A percentile compares a stretch with the other conserved stretches of the same genome.
Evolutionary conservation across 2,329 filamentous ascomycete genomes (phyloP).

Genomic region (Endothia cerciana): DNA sequence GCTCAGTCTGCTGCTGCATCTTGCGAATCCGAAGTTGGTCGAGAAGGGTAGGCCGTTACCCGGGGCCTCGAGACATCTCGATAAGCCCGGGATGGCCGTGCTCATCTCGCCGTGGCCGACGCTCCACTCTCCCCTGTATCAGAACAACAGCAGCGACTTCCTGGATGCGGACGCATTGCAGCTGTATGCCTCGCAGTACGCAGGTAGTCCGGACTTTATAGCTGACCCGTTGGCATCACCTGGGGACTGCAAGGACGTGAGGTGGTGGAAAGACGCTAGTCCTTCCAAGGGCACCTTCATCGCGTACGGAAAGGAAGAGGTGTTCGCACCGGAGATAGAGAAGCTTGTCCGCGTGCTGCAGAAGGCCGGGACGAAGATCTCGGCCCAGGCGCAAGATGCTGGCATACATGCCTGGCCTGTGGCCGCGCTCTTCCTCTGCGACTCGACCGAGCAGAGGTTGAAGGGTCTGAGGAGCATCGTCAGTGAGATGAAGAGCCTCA

Average conservation of each 20-base stretch:
- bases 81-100: constrained; percentile 62
- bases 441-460: constrained; percentile 51
- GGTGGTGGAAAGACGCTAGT: constrained; percentile 68
- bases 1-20: constrained; percentile 71
- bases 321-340: constrained; percentile 73
- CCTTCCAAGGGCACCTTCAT: constrained; percentile 71
- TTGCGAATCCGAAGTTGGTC: constrained; percentile 47
- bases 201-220: constrained; percentile 51
- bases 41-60: constrained; percentile 27
- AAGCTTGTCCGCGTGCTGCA: constrained; percentile 60
- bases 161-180: constrained; percentile 69
- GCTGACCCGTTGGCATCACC: constrained; percentile 69
- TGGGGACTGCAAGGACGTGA: constrained; percentile 67
- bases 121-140: constrained; percentile 69
- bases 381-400: constrained; percentile 62
- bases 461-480: constrained; percentile 53
- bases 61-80: constrained; percentile 36
- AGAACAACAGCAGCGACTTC: constrained; percentile 75
- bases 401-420: constrained; percentile 86
- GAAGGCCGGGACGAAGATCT: constrained; percentile 57
- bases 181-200: constrained; percentile 72
- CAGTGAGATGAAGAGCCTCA: constrained; percentile 40
- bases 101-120: constrained; percentile 84
- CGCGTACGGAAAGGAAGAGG: constrained; percentile 76
- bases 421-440: constrained; percentile 62